Evolutionary conservation across 805 yeast genomes (phyloP).

Genomic region (Kodamaea leandrae): DNA sequence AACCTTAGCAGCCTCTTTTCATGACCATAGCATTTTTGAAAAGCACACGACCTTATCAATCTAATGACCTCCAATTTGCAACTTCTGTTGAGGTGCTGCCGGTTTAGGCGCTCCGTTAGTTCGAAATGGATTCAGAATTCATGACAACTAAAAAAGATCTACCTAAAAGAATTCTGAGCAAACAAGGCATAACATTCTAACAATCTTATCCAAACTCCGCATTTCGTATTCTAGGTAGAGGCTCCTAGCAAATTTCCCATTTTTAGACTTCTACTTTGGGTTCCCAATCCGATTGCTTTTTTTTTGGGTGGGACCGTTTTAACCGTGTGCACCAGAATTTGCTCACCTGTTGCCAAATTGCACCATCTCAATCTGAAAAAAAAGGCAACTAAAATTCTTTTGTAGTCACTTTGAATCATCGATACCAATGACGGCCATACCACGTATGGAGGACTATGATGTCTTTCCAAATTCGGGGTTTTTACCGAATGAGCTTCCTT

Average conservation of each 20-base stretch:
- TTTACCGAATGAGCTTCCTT: constrained; percentile 67
- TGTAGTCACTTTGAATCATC: neutral
- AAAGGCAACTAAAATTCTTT: neutral
- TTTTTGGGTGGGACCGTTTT: neutral
- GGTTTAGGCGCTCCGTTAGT: no score
- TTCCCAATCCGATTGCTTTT: neutral
- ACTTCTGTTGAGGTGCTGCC: no score
- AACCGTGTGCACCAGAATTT: neutral
- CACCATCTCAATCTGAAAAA: neutral
- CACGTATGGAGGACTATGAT: constrained; percentile 56
- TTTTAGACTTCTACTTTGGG: neutral
- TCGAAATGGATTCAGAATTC: no score
- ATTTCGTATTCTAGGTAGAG: no score
- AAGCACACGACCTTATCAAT: neutral
- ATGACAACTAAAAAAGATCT: no score
- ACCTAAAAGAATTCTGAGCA: no score
- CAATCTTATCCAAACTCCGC: no score
- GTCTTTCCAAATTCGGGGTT: constrained; percentile 74
- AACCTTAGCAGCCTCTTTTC: no score
- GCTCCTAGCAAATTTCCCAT: neutral
- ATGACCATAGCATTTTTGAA: neutral
- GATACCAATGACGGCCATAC: constrained; percentile 11
- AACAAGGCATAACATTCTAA: no score
- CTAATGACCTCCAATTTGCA: no score
- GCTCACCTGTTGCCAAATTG: neutral